Conservation (phyloP, 2,329 filamentous ascomycete genomes). For the Berkeleyomyces basicola region DNA sequence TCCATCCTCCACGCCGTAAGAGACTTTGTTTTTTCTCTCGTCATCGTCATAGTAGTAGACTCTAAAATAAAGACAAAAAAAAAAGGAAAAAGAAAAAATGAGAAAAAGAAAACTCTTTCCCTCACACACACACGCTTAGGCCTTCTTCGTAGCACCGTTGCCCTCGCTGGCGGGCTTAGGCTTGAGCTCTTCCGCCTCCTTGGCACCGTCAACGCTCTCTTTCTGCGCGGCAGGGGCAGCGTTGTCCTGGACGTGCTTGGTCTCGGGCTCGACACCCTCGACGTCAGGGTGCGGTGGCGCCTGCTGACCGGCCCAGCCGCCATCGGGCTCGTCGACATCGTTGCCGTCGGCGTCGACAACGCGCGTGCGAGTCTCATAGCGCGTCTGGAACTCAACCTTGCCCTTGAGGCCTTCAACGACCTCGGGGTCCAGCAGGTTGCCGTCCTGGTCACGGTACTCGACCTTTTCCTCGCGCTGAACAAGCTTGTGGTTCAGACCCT, state of each 20-base stretch:
- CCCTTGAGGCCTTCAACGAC: conserved; percentile 73
- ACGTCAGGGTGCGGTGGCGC: conserved; percentile 45
- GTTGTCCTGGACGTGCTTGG: conserved; percentile 28
- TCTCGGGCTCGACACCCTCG: conserved; percentile 43
- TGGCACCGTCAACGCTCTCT: conserved; percentile 41
- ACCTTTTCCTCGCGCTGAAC: conserved; percentile 57
- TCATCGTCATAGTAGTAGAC: not conserved
- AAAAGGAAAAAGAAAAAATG: not conserved
- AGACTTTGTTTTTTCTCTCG: not conserved
- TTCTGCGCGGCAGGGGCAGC: conserved; percentile 24
- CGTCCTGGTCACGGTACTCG: conserved; percentile 89
- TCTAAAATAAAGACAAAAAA: not conserved
- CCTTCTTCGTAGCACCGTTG: conserved; percentile 34
- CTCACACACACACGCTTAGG: conserved; percentile 14
- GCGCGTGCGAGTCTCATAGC: conserved; percentile 85
- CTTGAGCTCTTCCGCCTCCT: conserved; percentile 35
- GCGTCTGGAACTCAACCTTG: conserved; percentile 89
- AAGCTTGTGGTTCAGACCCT: conserved; percentile 30
- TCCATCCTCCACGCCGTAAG: not conserved
- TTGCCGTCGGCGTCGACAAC: conserved; percentile 67
- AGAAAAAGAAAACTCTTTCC: not conserved
- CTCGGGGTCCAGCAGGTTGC: conserved; percentile 70
- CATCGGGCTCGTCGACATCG: conserved; percentile 40
- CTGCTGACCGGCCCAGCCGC: conserved; percentile 25
- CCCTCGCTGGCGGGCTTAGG: conserved; percentile 48